Percentiles rank a stretch among this genome's conserved stretches.
These are phyloP conservation scores for Vishniacozyma victoriae DNA, from an alignment of 768 basidiomycete species.

Conservation along the genomic window DNA sequence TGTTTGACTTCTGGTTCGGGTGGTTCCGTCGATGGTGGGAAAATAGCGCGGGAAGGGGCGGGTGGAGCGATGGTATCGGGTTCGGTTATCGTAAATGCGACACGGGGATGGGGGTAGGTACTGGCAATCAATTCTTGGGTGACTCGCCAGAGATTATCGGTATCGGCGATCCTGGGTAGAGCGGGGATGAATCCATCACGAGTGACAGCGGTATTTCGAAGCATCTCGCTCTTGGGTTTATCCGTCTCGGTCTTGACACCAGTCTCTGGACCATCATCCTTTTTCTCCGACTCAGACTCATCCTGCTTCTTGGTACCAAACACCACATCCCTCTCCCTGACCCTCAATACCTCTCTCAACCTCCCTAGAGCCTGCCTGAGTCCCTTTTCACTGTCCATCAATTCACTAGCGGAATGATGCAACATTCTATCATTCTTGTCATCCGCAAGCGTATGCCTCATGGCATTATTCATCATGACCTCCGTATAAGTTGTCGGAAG, in stretches of 20 bases:
- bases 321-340: slow-evolving; percentile 20
- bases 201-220: slow-evolving; percentile 1
- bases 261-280: not conserved
- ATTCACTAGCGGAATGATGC: slow-evolving; percentile 43
- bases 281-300: too few species aligned
- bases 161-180: slow-evolving; percentile 31
- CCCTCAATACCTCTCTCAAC: slow-evolving; percentile 31
- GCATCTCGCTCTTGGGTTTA: slow-evolving; percentile 1
- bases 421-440: slow-evolving; percentile 44
- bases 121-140: slow-evolving; percentile 27
- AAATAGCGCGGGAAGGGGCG: slow-evolving; percentile 9
- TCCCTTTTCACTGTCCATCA: slow-evolving; percentile 46
- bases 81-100: not conserved
- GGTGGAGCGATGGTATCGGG: slow-evolving; percentile 14
- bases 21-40: slow-evolving; percentile 2
- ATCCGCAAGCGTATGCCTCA: slow-evolving; percentile 44
- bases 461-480: slow-evolving; percentile 39
- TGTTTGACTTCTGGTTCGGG: slow-evolving; percentile 1
- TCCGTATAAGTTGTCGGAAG: slow-evolving; percentile 42
- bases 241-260: not conserved
- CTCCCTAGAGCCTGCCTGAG: slow-evolving; percentile 39
- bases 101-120: too few species aligned
- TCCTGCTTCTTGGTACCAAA: not conserved
- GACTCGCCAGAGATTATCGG: slow-evolving; percentile 37
- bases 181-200: slow-evolving; percentile 11